Conservation (phyloP, 495 filamentous ascomycete genomes). For the Aspergillus campestris region DNA sequence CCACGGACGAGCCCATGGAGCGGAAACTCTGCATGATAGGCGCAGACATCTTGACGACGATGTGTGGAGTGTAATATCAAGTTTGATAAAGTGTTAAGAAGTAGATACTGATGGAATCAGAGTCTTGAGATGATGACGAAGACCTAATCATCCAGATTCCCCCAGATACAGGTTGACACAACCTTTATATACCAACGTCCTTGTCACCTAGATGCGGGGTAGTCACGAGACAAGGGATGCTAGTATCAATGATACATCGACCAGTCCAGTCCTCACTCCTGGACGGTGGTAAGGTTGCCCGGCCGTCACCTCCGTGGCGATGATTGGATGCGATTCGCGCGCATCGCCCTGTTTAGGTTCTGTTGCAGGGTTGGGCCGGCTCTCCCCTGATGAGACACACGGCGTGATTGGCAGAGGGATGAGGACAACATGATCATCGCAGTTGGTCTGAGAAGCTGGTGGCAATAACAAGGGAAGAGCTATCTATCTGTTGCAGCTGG, state of each 20-base stretch:
- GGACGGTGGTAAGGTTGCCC: no score
- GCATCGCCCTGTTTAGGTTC: neutral
- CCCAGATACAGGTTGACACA: neutral
- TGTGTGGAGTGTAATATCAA: neutral
- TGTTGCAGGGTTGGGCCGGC: neutral
- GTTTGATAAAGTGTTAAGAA: neutral
- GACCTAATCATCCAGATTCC: no score
- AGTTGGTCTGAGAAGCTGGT: no score
- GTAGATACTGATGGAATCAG: neutral
- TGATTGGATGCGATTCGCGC: neutral
- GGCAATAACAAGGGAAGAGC: no score
- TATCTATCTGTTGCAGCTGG: no score
- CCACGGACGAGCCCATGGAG: slow-evolving; percentile 10
- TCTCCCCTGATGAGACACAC: neutral
- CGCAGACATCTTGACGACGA: slow-evolving; percentile 14
- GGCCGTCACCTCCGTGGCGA: neutral
- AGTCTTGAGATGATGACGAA: no score
- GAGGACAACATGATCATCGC: no score
- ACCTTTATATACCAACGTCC: neutral
- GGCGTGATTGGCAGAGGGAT: neutral
- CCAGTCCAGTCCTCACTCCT: neutral
- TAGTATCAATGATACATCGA: neutral
- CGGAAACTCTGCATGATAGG: slow-evolving; percentile 13
- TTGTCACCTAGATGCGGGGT: neutral
- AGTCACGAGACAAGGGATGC: slow-evolving; percentile 1